Evolutionary conservation across 2,329 filamentous ascomycete species (phyloP).

Genomic region (Ustulina deusta): DNA sequence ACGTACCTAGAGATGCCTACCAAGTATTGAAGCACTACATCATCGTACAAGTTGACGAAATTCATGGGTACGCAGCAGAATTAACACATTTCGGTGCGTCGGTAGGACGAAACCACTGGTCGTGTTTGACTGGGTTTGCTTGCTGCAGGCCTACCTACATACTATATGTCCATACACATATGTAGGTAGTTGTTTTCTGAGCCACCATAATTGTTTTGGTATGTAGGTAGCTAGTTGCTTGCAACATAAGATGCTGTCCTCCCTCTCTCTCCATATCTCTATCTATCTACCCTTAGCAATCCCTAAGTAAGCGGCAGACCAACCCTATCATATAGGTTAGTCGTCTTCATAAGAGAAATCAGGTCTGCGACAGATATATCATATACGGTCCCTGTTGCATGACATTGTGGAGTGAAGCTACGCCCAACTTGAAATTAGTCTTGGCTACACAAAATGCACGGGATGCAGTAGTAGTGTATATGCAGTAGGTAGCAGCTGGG

Average conservation of each 20-base stretch:
- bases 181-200: not conserved
- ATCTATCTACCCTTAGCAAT: not conserved
- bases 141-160: slow-evolving; percentile 10
- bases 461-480: slow-evolving; percentile 32
- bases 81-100: slow-evolving; percentile 10
- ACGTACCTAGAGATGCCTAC: not conserved
- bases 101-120: slow-evolving; percentile 16
- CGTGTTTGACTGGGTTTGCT: slow-evolving; percentile 21
- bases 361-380: not conserved
- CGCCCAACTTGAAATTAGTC: slow-evolving; percentile 23
- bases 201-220: not conserved
- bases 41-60: not conserved
- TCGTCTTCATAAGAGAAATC: too few species aligned
- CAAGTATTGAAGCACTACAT: slow-evolving; percentile 9
- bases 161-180: not conserved
- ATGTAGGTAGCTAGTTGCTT: not conserved
- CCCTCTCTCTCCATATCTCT: not conserved
- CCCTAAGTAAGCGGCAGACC: not conserved
- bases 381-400: not conserved
- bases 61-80: slow-evolving; percentile 24
- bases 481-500: slow-evolving; percentile 24
- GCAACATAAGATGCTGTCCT: not conserved
- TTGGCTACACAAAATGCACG: slow-evolving; percentile 33
- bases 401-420: slow-evolving; percentile 33
- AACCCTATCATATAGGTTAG: slow-evolving; percentile 7